Evolutionary conservation across 257 asterid species (phyloP), one percentile per base, ranked within the genome.

Genomic region (Nicotiana benthamiana): DNA sequence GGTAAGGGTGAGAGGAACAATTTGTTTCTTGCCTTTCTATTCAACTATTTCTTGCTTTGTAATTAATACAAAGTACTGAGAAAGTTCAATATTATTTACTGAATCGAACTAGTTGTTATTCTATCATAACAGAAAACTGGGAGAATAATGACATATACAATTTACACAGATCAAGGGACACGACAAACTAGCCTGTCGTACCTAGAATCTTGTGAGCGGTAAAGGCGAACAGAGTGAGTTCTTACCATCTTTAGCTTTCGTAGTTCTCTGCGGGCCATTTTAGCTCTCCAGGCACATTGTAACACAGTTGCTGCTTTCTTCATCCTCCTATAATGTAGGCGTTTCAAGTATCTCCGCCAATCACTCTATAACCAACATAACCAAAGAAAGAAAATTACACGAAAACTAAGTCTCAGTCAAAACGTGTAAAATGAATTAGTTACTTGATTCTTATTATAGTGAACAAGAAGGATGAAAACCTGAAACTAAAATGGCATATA

Each of bases 281-380:
- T 85, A 67, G 82, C 84, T 86, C 93, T 92, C 89, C 92, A 92
- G 76, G 88, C 90, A 89, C 95, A 90, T 84, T 92, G 95, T 65
- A 82, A 51, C 74, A 83, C 75, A 77, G 89, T 77, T 83, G 90
- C 88, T 75, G 95, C 97, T 82, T 79, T 79, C 86, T 83, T 92
- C 80, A 81, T 80, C 89, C 86, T 80, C 87, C 80, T 82, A 86
- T 87, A 92, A 82, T 36, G 81, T 65, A 20, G 20, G 43, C 40
- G 79, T 80, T 86, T 89, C 85, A 75, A 79, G 86, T 57, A 64
- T 82, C 90, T 80, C 56, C 90, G 90, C 81, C 86, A 88, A 80
- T 84, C 86, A 56, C 91, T 85, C 97, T 92, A 85, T 70, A 84
- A 83, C 12, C 80, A 79, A 76, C 74, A 5, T 6, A 75, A 46